These are phyloP conservation scores for Knoxia roxburghii DNA, from an alignment of 257 asterid species.

Conservation along the genomic window DNA sequence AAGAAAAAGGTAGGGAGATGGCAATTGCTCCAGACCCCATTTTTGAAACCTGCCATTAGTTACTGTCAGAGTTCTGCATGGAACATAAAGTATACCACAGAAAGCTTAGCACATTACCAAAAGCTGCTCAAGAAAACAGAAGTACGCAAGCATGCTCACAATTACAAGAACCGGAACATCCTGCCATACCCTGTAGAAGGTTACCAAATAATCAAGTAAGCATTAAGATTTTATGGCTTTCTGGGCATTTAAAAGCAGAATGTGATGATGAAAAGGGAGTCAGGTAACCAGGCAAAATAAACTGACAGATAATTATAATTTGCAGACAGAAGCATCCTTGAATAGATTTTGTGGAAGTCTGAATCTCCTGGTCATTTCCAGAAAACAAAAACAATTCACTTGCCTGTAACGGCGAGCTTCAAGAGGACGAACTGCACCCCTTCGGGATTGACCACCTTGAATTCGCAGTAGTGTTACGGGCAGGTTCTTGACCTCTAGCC, in stretches of 20 bases:
- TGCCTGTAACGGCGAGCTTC: constrained; percentile 61
- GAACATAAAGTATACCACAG: constrained; percentile 1
- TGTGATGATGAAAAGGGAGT: not conserved
- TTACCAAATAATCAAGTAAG: constrained; percentile 11
- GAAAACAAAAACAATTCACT: constrained; percentile 16
- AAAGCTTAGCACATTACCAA: constrained; percentile 47
- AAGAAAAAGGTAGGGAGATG: constrained; percentile 86
- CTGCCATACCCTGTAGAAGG: constrained; percentile 73
- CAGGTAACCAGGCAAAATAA: not conserved
- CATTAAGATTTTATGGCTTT: not conserved
- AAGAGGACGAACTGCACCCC: constrained; percentile 33
- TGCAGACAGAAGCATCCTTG: not conserved
- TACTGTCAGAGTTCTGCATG: constrained; percentile 4
- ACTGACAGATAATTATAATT: too few relatives aligned
- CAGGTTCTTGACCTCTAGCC: constrained; percentile 76
- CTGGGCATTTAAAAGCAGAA: not conserved
- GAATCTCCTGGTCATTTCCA: constrained; percentile 1
- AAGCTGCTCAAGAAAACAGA: constrained; percentile 95
- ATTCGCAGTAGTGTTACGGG: constrained; percentile 79
- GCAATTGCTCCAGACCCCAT: constrained; percentile 93
- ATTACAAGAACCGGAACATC: constrained; percentile 90
- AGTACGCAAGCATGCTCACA: constrained; percentile 91
- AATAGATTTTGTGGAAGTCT: not conserved
- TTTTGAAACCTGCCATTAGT: constrained; percentile 44
- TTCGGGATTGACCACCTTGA: constrained; percentile 43